A percentile compares a stretch with the other conserved stretches of the same genome.
These are phyloP conservation scores for Neonectria hederae DNA, from an alignment of 2,329 filamentous ascomycete species.

Conservation along the genomic window DNA sequence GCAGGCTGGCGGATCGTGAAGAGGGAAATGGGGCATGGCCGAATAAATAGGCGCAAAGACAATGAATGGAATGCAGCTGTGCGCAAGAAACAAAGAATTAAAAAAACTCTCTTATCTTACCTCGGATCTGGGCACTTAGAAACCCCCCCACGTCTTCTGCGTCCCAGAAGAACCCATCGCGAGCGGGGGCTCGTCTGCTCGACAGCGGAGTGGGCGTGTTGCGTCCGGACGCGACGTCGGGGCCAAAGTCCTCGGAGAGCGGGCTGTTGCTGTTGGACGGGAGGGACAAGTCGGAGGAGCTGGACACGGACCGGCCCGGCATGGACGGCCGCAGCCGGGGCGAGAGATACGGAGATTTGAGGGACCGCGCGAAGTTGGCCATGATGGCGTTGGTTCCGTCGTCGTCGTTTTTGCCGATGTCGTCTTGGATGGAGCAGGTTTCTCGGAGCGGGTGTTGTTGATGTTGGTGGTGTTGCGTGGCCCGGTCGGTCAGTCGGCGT, in stretches of 20 bases:
- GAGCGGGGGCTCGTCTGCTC: slow-evolving; percentile 15
- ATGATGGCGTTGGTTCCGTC: slow-evolving; percentile 45
- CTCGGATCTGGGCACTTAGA: slow-evolving; percentile 23
- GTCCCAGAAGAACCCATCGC: slow-evolving; percentile 30
- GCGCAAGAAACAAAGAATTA: background rate
- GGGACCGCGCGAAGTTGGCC: slow-evolving; percentile 60
- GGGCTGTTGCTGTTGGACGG: slow-evolving; percentile 41
- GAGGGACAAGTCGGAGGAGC: slow-evolving; percentile 57
- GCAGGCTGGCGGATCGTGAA: background rate
- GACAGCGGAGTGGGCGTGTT: slow-evolving; percentile 41
- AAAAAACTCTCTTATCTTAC: background rate
- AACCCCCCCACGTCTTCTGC: slow-evolving; percentile 27
- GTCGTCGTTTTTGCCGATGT: slow-evolving; percentile 22
- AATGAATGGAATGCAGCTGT: background rate
- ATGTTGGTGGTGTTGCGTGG: background rate
- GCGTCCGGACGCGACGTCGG: slow-evolving; percentile 43
- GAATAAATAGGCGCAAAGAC: background rate
- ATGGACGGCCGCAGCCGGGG: slow-evolving; percentile 55
- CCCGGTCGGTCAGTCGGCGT: slow-evolving; percentile 6
- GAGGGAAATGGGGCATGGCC: background rate
- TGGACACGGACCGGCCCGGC: slow-evolving; percentile 56
- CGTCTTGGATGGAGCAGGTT: slow-evolving; percentile 7
- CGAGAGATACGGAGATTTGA: slow-evolving; percentile 58
- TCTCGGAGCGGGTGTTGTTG: background rate
- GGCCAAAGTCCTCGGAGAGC: slow-evolving; percentile 43